phyloP scores from a whole-genome alignment of 2,329 filamentous ascomycete genomes.

The Xylariaceae sp. region DNA sequence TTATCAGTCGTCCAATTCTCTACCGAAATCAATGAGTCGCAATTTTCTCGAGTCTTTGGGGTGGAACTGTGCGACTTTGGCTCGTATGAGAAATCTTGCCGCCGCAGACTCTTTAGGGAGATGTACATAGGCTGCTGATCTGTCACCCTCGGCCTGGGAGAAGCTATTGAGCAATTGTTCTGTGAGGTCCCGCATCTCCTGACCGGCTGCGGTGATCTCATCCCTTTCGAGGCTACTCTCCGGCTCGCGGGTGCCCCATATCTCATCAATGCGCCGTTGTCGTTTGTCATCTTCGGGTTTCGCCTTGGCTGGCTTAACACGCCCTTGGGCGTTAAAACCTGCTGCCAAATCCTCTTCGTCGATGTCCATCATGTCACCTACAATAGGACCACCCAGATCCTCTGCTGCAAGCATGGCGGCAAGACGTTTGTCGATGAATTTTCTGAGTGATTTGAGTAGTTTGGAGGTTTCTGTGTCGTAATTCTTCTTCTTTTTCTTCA shows the following conservation, averaged over 20 bases:
- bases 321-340: constrained; percentile 57
- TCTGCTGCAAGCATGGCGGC: constrained; percentile 76
- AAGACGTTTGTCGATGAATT: constrained; percentile 66
- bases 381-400: constrained; percentile 75
- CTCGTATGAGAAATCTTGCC: constrained; percentile 58
- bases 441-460: constrained; percentile 59
- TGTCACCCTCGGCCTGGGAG: constrained; percentile 49
- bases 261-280: constrained; percentile 59
- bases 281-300: constrained; percentile 44
- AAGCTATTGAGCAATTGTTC: constrained; percentile 57
- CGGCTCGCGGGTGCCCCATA: constrained; percentile 45
- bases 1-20: constrained; percentile 51
- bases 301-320: constrained; percentile 45
- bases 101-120: constrained; percentile 57
- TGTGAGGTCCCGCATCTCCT: constrained; percentile 55
- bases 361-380: constrained; percentile 66
- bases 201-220: constrained; percentile 46
- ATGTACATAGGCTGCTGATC: constrained; percentile 52
- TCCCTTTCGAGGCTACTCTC: constrained; percentile 35
- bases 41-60: constrained; percentile 56
- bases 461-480: constrained; percentile 58
- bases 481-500: constrained; percentile 52
- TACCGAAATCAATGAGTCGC: constrained; percentile 58
- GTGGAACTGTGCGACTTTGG: constrained; percentile 62
- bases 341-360: constrained; percentile 54